Evolutionary conservation across 2,329 filamentous ascomycete species (phyloP).

Genomic region (Monosporascus sp.): DNA sequence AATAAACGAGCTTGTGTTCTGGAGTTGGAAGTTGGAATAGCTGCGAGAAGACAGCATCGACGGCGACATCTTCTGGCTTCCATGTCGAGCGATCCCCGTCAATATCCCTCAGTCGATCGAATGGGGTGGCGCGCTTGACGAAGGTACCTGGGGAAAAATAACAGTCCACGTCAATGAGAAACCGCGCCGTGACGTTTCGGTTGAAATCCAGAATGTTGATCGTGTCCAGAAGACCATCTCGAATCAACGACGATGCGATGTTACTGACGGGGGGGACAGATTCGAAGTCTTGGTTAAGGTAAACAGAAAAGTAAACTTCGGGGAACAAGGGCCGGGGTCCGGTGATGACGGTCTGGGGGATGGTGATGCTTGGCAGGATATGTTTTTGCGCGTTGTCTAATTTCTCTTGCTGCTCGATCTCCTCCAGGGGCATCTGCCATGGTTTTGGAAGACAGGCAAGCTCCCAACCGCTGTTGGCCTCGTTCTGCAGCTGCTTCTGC

Average conservation of each 20-base stretch:
- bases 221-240: conserved; percentile 83
- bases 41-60: conserved; percentile 97
- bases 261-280: conserved; percentile 76
- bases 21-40: conserved; percentile 81
- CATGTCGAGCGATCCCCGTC: conserved; percentile 68
- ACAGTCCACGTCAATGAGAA: conserved; percentile 88
- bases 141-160: conserved; percentile 90
- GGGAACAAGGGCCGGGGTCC: conserved; percentile 79
- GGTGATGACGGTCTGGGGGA: conserved; percentile 71
- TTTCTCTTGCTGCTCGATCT: conserved; percentile 56
- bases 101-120: conserved; percentile 76
- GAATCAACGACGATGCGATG: conserved; percentile 76
- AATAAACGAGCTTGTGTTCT: conserved; percentile 94
- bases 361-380: conserved; percentile 66
- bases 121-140: conserved; percentile 86
- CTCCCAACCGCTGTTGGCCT: conserved; percentile 71
- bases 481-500: conserved; percentile 78
- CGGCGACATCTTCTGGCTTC: conserved; percentile 95
- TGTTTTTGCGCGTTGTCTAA: conserved; percentile 64
- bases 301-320: conserved; percentile 91
- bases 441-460: conserved; percentile 65
- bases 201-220: conserved; percentile 95
- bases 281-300: conserved; percentile 77
- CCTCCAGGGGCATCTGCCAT: conserved; percentile 59
- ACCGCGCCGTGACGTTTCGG: conserved; percentile 78